Percentiles rank a stretch among this genome's conserved stretches.
These are phyloP conservation scores for Komagataella phaffii DNA, from an alignment of 805 yeast genomes.

Conservation along the genomic window DNA sequence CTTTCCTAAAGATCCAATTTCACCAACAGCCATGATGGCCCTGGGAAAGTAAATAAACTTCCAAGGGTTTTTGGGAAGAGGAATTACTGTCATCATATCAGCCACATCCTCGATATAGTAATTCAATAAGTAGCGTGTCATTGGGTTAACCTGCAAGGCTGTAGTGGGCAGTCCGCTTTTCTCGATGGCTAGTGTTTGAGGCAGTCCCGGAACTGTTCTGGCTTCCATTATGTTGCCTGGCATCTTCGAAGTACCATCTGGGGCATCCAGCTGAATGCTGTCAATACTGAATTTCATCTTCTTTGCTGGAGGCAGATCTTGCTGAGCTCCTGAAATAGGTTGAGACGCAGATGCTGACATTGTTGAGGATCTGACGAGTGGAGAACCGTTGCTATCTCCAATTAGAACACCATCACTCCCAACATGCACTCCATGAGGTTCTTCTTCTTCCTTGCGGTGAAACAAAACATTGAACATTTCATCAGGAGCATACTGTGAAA, in stretches of 20 bases:
- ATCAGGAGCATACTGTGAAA: slow-evolving; percentile 14
- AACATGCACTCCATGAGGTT: not conserved
- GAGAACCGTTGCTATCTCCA: not conserved
- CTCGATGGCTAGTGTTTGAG: slow-evolving; percentile 27
- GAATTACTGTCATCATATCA: slow-evolving; percentile 55
- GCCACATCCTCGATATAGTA: slow-evolving; percentile 69
- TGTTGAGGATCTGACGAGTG: not conserved
- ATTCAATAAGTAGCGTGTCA: slow-evolving; percentile 58
- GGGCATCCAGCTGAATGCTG: slow-evolving; percentile 30
- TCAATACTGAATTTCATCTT: slow-evolving; percentile 5
- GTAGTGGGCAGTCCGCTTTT: slow-evolving; percentile 38
- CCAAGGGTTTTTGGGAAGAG: slow-evolving; percentile 74
- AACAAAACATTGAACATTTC: slow-evolving; percentile 39
- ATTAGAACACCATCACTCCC: not conserved
- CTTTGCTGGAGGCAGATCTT: slow-evolving; percentile 1
- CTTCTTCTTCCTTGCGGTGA: slow-evolving; percentile 16
- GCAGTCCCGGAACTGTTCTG: slow-evolving; percentile 25
- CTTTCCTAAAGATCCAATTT: slow-evolving; percentile 56
- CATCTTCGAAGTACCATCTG: slow-evolving; percentile 26
- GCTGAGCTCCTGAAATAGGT: not conserved
- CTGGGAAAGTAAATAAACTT: slow-evolving; percentile 75
- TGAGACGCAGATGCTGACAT: not conserved
- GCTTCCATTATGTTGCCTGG: slow-evolving; percentile 42
- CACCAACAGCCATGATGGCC: slow-evolving; percentile 74
- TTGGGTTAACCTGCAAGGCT: slow-evolving; percentile 51